Base-by-base conservation (phyloP, 2,329 filamentous ascomycete genomes). In the Metarhizium brunneum region DNA sequence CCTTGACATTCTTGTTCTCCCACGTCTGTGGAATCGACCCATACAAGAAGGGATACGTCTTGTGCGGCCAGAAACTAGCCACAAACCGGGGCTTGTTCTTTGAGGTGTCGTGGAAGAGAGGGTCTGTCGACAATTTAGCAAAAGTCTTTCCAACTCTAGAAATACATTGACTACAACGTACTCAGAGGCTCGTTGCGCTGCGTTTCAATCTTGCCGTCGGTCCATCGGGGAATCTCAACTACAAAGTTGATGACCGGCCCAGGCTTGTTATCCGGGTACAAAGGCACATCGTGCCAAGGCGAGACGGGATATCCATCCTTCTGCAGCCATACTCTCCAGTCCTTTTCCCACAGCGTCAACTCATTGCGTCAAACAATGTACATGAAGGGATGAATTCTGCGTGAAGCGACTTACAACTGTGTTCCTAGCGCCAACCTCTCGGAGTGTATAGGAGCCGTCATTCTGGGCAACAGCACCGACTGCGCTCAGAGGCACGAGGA, bases 21-120 rank as follows among this genome's bases (percentile, higher is more conserved):
- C 73, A 75, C 0, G 73, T 75, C 59, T 75, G 73, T 0, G 73
- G 73, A 20, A 75, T 72, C 4, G 72, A 74, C 0, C 73, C 73
- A 51, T 75, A 75, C 30, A 71, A 64, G 58, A 74, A 74, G 0
- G 72, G 73, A 42, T 75, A 75, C 0, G 70, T 65, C 62, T 71
- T 73, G 62, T 74, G 72, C 42, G 73, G 73, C 71, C 71, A 75
- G 10, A 75, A 66, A 30, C 65, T 73, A 52, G 71, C 69, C 13
- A 75, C 71, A 25, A 71, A 75, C 29, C 73, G 65, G 14, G 68
- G 69, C 36, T 62, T 58, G 1, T 66, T 61, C 14, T 71, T 66
- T 50, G 68, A 67, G n/a, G 68, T 64, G n/a, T 75, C 73, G 35
- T 75, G 72, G 36, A 69, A 69, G 54, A 75, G 71, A 43, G 72